These are phyloP conservation scores for Candida dendrica DNA, from an alignment of 805 yeast species.

Conservation along the genomic window DNA sequence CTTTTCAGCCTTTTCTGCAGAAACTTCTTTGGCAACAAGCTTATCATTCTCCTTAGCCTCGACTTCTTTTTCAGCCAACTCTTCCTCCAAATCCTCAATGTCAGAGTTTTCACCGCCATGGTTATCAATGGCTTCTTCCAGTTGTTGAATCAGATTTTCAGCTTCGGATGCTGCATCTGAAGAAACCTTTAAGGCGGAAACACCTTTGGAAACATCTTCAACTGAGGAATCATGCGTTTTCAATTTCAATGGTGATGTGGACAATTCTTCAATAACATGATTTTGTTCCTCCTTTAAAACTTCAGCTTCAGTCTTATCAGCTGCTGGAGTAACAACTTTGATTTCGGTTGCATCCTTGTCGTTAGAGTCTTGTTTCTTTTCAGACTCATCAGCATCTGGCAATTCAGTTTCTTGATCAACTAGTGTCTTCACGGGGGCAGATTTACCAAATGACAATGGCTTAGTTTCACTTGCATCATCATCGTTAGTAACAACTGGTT, in stretches of 20 bases:
- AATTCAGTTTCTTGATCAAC: not conserved
- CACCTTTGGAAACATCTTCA: slow-evolving; percentile 1
- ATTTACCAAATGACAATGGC: not conserved
- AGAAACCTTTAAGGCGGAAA: not conserved
- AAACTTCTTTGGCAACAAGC: not conserved
- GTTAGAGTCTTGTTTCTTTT: slow-evolving; percentile 10
- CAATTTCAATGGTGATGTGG: not conserved
- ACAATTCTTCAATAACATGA: not conserved
- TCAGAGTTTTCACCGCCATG: not conserved
- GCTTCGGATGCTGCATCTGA: slow-evolving; percentile 7
- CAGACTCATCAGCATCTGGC: not conserved
- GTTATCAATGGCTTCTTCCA: slow-evolving; percentile 11
- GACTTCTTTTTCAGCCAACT: not conserved
- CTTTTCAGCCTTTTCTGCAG: slow-evolving; percentile 5
- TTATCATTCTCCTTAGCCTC: not conserved
- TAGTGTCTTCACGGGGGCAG: not conserved
- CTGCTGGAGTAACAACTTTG: slow-evolving; percentile 6
- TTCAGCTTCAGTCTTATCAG: slow-evolving; percentile 1
- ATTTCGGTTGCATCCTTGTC: slow-evolving; percentile 8
- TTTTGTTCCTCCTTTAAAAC: slow-evolving; percentile 4
- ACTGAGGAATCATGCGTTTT: not conserved
- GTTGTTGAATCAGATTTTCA: slow-evolving; percentile 14
- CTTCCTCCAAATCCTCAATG: not conserved
- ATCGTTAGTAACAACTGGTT: not conserved
- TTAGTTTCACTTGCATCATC: no score